Base-by-base conservation (phyloP, 176 grass and related monocot genomes). In the Phoenix dactylifera region DNA sequence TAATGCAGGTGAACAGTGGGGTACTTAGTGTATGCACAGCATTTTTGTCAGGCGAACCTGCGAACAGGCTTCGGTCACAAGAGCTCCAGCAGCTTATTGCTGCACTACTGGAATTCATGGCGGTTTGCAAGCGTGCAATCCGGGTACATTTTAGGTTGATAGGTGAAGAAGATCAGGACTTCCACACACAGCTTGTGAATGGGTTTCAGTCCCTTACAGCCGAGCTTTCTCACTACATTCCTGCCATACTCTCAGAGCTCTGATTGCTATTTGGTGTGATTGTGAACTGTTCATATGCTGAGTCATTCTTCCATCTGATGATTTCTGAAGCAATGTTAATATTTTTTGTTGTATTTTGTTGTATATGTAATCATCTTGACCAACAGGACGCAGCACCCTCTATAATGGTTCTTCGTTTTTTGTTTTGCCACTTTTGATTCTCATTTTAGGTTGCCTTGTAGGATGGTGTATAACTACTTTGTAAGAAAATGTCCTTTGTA, bases 151-250 rank as follows among this genome's bases (percentile, higher is more conserved):
- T 93, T 58, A 85, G 94, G 72, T 74, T 98, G 71, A 93, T 98
- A 61, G 94, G 94, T 1, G 94, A 93, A 79, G 94, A 98, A 78
- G 88, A 98, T 65, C 82, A 98, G 72, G 94, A 98, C 53, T 98
- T 98, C 71, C 94, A 98, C 74, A 98, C 94, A 2, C 93, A 98
- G 66, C 84, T 98, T 57, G 94, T 98, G 59, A 92, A 98, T 26
- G 94, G 94, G 25, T 98, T 98, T 76, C 94, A 98, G 57, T 89
- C 94, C 67, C 88, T 98, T 44, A 98, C 94, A 1, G 94, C 94
- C 24, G 94, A 98, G 82, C 82, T 98, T 53, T 98, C 94, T 29
- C 94, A 86, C 63, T 98, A 98, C 62, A 98, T 98, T 61, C 93
- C 94, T 24, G 94, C 94, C 24, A 98, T 98, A 70, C 94, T 98